Conservation (phyloP, 2,329 filamentous ascomycete species). For the Immersiporthe knoxdaviesiana region DNA sequence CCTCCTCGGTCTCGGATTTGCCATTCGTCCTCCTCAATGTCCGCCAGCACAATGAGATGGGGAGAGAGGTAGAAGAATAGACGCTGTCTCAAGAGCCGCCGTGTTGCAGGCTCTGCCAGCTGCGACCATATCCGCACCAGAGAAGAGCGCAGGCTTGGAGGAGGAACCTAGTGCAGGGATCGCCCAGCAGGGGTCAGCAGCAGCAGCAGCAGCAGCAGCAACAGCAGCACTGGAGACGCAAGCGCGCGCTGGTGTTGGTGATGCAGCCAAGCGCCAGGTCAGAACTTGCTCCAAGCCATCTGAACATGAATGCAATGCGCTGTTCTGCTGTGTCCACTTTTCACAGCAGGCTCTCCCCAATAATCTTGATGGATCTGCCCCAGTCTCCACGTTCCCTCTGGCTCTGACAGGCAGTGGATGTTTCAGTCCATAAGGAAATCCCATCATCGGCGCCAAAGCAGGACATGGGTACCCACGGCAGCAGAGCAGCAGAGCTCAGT, state of each 20-base stretch:
- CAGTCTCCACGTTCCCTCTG: neutral
- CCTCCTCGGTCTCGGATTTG: neutral
- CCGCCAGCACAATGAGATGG: neutral
- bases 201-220: too few relatives aligned
- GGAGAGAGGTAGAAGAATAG: neutral
- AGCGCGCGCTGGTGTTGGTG: constrained; percentile 17
- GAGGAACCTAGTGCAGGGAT: neutral
- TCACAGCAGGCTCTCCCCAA: neutral
- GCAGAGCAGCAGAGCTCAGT: neutral
- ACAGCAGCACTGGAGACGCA: constrained; percentile 6
- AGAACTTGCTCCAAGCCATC: neutral
- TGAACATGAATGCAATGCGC: neutral
- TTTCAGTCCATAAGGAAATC: neutral
- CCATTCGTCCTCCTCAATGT: constrained; percentile 6
- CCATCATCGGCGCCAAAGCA: constrained; percentile 1
- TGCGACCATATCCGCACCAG: constrained; percentile 22
- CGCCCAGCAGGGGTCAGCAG: neutral
- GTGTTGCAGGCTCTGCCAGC: constrained; percentile 5
- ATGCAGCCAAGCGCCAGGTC: constrained; percentile 22
- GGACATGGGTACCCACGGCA: constrained; percentile 4
- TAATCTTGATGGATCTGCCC: neutral
- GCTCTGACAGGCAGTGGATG: neutral
- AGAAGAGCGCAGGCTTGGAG: neutral
- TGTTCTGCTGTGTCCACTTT: neutral
- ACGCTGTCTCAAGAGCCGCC: constrained; percentile 30